These are phyloP conservation scores for Pichia inconspicua DNA, from an alignment of 1,139 yeast species.

Conservation along the genomic window DNA sequence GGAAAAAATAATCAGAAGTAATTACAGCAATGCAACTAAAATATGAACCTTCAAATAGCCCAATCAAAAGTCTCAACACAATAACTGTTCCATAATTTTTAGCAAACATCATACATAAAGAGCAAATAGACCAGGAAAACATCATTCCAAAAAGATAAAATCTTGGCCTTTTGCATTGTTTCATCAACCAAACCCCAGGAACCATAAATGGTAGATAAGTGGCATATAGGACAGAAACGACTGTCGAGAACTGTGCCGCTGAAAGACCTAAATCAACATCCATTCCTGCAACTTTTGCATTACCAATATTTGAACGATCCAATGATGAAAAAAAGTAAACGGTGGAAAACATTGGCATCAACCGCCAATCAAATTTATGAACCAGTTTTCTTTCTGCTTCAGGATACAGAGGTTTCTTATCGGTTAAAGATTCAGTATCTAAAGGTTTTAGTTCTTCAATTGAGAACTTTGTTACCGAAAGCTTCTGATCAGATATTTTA, in stretches of 20 bases:
- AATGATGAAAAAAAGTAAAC: slow-evolving; percentile 12
- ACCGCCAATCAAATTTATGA: slow-evolving; percentile 8
- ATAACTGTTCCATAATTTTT: slow-evolving; percentile 3
- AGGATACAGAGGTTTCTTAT: background rate
- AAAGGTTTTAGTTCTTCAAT: background rate
- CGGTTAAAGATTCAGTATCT: background rate
- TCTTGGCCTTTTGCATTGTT: slow-evolving; percentile 4
- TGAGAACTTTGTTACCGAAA: background rate
- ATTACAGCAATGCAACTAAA: slow-evolving; percentile 8
- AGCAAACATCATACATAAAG: slow-evolving; percentile 8
- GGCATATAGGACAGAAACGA: slow-evolving; percentile 9
- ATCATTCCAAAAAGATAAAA: slow-evolving; percentile 5
- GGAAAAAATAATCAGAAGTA: slow-evolving; percentile 8
- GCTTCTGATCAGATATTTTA: too few species aligned
- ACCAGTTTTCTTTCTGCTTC: slow-evolving; percentile 4
- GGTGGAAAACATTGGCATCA: slow-evolving; percentile 11
- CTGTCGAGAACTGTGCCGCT: slow-evolving; percentile 6
- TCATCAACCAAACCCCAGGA: slow-evolving; percentile 12
- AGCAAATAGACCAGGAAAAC: slow-evolving; percentile 8
- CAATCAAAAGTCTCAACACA: slow-evolving; percentile 4
- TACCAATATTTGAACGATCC: slow-evolving; percentile 17
- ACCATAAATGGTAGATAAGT: slow-evolving; percentile 10
- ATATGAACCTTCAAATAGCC: slow-evolving; percentile 8
- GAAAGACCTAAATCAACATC: slow-evolving; percentile 16
- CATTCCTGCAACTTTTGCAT: slow-evolving; percentile 22